Evolutionary conservation across 179 eudicot genomes (phyloP), one percentile per base, ranked within the genome.

Genomic region (Nepenthes alata): DNA sequence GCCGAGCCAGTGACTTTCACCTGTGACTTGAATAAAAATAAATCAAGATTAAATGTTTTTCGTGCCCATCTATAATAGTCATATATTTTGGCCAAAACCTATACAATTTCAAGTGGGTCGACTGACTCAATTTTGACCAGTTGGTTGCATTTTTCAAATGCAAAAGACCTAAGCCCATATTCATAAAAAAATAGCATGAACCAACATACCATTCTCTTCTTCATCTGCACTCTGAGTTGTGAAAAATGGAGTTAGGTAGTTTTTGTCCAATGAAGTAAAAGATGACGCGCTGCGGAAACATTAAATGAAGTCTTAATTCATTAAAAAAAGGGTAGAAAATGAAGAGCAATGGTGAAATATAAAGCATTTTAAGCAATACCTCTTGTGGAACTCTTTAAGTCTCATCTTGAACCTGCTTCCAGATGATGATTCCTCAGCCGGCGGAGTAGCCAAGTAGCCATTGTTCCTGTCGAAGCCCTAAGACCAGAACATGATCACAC

Each of bases 241-340:
- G 53, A 91, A 89, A 73, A 91, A 86, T 13, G 98, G 98, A 34
- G 98, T 91, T 63, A 91, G 82, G 78, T 88, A 91, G 74, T 91
- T 89, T 74, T 72, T 89, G 69, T 91, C 98, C 67, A 91, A 67
- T 61, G 95, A 80, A 37, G 96, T 79, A 64, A 91, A 91, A 34
- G 98, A 84, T 53, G 91, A 74, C 4, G 98, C 72, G 59, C 98
- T 91, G 91, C 80, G 72, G 59, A 51, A 75, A 60, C 53, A 47
- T 13, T 34, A 55, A 38, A 57, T 50, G 57, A 64, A 11, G 14
- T 10, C 11, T 53, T 16, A 15, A 11, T 34, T 38, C 49, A 38
- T 10, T 62, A 52, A 3, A 37, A 36, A 47, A 36, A 38, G 6
- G 2, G 66, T 54, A 7, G 14, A 44, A 14, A 37, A 14, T 6